A percentile compares a stretch with the other conserved stretches of the same genome.
phyloP scores from a whole-genome alignment of 2,329 filamentous ascomycete species.

The Cladosporium sp. region DNA sequence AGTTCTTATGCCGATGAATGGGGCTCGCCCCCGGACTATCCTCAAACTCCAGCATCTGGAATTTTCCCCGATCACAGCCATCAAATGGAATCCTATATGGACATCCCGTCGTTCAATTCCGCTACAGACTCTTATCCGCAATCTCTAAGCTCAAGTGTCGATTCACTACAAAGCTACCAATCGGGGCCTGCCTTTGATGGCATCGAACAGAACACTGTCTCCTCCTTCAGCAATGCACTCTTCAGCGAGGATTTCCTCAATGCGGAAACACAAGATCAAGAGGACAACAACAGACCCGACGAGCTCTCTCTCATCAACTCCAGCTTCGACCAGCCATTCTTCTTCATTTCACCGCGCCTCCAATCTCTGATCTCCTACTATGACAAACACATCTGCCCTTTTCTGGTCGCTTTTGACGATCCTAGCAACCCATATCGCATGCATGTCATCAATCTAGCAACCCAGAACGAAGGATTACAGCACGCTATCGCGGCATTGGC shows the following conservation, averaged over 20 bases:
- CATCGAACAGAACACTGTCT: neutral
- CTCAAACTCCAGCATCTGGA: conserved; percentile 42
- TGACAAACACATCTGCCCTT: conserved; percentile 84
- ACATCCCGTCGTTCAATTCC: conserved; percentile 7
- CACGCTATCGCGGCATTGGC: conserved; percentile 88
- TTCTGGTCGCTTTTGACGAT: conserved; percentile 86
- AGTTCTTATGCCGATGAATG: conserved; percentile 47
- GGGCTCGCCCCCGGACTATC: conserved; percentile 44
- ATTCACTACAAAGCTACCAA: conserved; percentile 39
- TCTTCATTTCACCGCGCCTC: conserved; percentile 68
- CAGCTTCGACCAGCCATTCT: conserved; percentile 37
- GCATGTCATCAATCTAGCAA: conserved; percentile 74
- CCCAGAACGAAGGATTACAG: conserved; percentile 76
- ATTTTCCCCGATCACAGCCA: conserved; percentile 15
- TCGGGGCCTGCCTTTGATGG: conserved; percentile 9
- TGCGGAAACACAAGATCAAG: conserved; percentile 20
- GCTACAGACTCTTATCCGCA: conserved; percentile 35
- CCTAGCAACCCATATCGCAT: conserved; percentile 81
- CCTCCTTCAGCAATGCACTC: conserved; percentile 9
- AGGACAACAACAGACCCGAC: conserved; percentile 15
- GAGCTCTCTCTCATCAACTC: conserved; percentile 26
- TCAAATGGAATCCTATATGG: conserved; percentile 6
- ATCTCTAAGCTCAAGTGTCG: conserved; percentile 38
- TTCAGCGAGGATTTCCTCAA: conserved; percentile 13
- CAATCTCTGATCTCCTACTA: conserved; percentile 92